Evolutionary conservation across 176 grass and related monocot species (phyloP).

Genomic region (Oryza glumipatula): DNA sequence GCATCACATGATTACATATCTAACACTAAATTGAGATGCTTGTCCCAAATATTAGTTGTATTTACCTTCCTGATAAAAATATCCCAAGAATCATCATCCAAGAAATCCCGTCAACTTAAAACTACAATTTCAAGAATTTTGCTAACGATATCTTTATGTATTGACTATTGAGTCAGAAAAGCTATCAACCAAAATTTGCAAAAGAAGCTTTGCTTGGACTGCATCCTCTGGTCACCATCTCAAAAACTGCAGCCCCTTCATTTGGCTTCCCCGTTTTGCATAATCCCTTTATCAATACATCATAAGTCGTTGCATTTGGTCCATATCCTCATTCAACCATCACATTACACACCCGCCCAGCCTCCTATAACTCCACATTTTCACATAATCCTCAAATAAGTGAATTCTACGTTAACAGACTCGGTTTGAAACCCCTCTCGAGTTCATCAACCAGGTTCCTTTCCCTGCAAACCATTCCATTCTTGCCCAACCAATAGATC

Average conservation of each 20-base stretch:
- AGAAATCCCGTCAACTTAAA: conserved; percentile 21
- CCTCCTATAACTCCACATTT: conserved; percentile 59
- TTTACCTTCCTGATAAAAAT: conserved; percentile 53
- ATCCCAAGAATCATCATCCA: conserved; percentile 54
- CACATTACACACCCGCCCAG: conserved; percentile 50
- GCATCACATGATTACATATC: conserved; percentile 34
- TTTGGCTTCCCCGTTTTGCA: conserved; percentile 50
- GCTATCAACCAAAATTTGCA: conserved; percentile 48
- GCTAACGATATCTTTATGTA: conserved; percentile 32
- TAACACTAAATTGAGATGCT: conserved; percentile 41
- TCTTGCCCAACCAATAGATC: conserved; percentile 78
- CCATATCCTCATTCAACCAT: conserved; percentile 61
- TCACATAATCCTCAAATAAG: conserved; percentile 69
- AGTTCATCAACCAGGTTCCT: conserved; percentile 71
- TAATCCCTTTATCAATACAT: conserved; percentile 58
- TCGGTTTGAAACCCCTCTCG: conserved; percentile 53
- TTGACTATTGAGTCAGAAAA: conserved; percentile 42
- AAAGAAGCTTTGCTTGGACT: conserved; percentile 21
- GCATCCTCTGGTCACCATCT: too few species aligned
- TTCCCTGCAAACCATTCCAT: conserved; percentile 58
- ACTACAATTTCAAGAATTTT: conserved; percentile 46
- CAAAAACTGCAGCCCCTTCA: conserved; percentile 43
- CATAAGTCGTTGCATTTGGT: conserved; percentile 50
- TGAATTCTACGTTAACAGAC: conserved; percentile 63
- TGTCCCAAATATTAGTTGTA: conserved; percentile 26